phyloP scores from a whole-genome alignment of 2,329 filamentous ascomycete species.

The Polychaeton citri region DNA sequence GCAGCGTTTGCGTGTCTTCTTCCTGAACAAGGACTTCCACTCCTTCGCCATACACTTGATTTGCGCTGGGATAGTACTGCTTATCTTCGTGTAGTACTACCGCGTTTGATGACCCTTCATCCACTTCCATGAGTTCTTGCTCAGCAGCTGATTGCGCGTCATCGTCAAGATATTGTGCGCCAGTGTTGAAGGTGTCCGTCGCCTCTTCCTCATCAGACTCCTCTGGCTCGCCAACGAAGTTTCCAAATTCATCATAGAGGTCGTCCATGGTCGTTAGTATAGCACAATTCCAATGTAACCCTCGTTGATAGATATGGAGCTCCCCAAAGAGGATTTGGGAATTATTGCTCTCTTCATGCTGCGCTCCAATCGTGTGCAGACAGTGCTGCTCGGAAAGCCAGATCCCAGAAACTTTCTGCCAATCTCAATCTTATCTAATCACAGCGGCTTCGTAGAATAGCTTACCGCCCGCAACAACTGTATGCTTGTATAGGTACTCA shows the following conservation, averaged over 20 bases:
- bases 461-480: too few relatives aligned
- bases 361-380: too few relatives aligned
- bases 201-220: slow-evolving; percentile 80
- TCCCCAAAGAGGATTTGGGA: too few relatives aligned
- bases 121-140: slow-evolving; percentile 87
- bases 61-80: slow-evolving; percentile 96
- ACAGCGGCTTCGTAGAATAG: too few relatives aligned
- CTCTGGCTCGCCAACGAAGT: slow-evolving; percentile 85
- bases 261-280: slow-evolving; percentile 72
- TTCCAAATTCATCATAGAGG: slow-evolving; percentile 98
- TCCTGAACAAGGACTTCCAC: slow-evolving; percentile 95
- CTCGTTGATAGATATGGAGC: too few relatives aligned
- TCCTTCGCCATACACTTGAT: slow-evolving; percentile 86
- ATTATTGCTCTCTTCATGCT: too few relatives aligned
- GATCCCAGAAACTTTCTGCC: too few relatives aligned
- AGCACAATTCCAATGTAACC: too few relatives aligned
- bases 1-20: slow-evolving; percentile 86
- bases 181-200: slow-evolving; percentile 57
- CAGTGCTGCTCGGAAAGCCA: too few relatives aligned
- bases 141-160: slow-evolving; percentile 43
- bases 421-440: too few relatives aligned
- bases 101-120: slow-evolving; percentile 85
- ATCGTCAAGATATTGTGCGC: slow-evolving; percentile 66
- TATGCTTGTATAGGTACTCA: too few relatives aligned
- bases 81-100: slow-evolving; percentile 99